phyloP scores from a whole-genome alignment of 129 eudicot genomes.

The Pulicaria dysenterica region DNA sequence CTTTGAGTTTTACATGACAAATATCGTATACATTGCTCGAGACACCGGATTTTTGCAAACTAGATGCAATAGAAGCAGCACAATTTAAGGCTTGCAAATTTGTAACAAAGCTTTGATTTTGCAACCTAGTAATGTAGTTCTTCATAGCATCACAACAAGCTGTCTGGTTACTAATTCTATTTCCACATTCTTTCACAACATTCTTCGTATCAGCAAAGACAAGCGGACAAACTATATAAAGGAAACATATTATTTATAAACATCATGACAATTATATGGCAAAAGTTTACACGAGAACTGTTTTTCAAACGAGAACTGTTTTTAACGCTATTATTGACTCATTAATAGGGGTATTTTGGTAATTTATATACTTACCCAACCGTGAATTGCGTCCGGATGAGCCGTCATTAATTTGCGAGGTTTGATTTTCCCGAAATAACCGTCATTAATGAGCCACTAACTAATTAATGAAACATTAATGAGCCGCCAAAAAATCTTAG shows the following conservation, averaged over 20 bases:
- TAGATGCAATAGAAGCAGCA: slow-evolving; percentile 53
- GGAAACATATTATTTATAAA: neutral
- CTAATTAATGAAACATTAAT: too few species aligned
- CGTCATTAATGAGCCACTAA: too few species aligned
- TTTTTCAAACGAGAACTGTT: too few species aligned
- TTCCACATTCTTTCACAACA: slow-evolving; percentile 51
- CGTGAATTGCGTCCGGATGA: too few species aligned
- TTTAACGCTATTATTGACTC: too few species aligned
- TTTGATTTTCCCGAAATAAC: too few species aligned
- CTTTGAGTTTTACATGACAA: slow-evolving; percentile 62
- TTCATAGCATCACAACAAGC: slow-evolving; percentile 59
- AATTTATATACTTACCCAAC: too few species aligned
- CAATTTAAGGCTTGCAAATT: slow-evolving; percentile 69
- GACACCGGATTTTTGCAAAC: slow-evolving; percentile 48
- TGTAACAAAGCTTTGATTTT: slow-evolving; percentile 69
- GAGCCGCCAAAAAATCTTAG: too few species aligned
- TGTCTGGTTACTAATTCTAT: slow-evolving; percentile 36
- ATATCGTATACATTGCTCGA: slow-evolving; percentile 48
- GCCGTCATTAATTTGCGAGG: too few species aligned
- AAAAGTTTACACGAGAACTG: too few species aligned
- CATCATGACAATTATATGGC: too few species aligned
- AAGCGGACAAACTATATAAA: slow-evolving; percentile 62
- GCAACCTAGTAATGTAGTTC: slow-evolving; percentile 46
- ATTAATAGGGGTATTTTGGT: too few species aligned
- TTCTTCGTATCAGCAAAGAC: slow-evolving; percentile 42